A percentile compares a stretch with the other conserved stretches of the same genome.
phyloP scores from a whole-genome alignment of 768 basidiomycete genomes.

The Pleurotus salmoneostramineus region DNA sequence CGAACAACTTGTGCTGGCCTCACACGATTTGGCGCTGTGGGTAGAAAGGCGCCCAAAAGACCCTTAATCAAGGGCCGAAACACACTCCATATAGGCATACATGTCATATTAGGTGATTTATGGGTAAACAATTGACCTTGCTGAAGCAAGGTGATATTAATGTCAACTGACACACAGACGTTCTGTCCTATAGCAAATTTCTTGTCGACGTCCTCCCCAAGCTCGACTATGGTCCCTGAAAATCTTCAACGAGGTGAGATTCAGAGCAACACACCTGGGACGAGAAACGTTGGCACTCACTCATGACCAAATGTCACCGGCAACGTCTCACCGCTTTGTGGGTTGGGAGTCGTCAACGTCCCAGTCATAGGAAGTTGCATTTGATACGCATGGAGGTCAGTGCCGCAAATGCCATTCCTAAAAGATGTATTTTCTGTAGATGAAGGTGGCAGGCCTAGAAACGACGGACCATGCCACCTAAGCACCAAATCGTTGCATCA shows the following conservation, averaged over 20 bases:
- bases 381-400: slow-evolving; percentile 42
- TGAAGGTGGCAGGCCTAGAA: not conserved
- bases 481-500: not conserved
- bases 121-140: too few relatives aligned
- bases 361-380: slow-evolving; percentile 23
- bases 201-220: slow-evolving; percentile 29
- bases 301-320: slow-evolving; percentile 46
- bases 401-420: slow-evolving; percentile 35
- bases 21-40: too few relatives aligned
- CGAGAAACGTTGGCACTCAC: slow-evolving; percentile 17
- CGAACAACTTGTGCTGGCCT: too few relatives aligned
- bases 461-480: slow-evolving; percentile 29
- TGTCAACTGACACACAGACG: slow-evolving; percentile 23
- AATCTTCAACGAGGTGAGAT: slow-evolving; percentile 18
- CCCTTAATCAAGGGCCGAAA: too few relatives aligned
- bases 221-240: slow-evolving; percentile 28
- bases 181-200: slow-evolving; percentile 31
- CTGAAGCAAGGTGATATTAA: not conserved
- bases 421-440: not conserved
- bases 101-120: too few relatives aligned
- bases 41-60: not conserved
- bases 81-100: too few relatives aligned
- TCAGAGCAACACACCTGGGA: not conserved
- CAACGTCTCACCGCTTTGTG: slow-evolving; percentile 31
- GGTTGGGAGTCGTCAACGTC: slow-evolving; percentile 26